Conservation (phyloP, 768 basidiomycete species). For the Lentinula guzmanii region DNA sequence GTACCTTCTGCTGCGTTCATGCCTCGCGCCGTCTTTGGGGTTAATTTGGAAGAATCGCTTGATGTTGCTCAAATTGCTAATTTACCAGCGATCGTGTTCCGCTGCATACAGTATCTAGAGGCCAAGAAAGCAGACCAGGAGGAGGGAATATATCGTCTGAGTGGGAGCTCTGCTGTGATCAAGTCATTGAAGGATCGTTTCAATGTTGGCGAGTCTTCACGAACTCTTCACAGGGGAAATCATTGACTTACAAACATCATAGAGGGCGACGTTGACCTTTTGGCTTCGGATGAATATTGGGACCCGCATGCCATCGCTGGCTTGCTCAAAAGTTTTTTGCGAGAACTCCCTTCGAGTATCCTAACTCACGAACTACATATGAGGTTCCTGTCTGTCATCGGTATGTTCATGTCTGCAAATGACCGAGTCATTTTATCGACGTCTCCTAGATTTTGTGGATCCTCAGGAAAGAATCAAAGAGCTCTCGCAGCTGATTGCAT, state of each 20-base stretch:
- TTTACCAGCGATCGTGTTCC: slow-evolving; percentile 91
- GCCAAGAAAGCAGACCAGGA: slow-evolving; percentile 92
- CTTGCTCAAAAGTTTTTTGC: slow-evolving; percentile 86
- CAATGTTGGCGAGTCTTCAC: slow-evolving; percentile 62
- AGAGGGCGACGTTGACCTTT: slow-evolving; percentile 96
- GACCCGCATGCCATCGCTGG: slow-evolving; percentile 98
- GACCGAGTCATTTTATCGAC: slow-evolving; percentile 3
- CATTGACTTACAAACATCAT: slow-evolving; percentile 8
- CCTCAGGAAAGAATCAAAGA: slow-evolving; percentile 84
- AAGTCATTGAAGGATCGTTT: slow-evolving; percentile 91
- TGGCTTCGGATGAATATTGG: slow-evolving; percentile 88
- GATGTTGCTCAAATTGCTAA: slow-evolving; percentile 86
- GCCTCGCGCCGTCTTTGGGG: slow-evolving; percentile 82
- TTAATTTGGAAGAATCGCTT: slow-evolving; percentile 81
- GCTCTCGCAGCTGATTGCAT: slow-evolving; percentile 78
- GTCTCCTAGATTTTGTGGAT: slow-evolving; percentile 73
- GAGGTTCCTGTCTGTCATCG: slow-evolving; percentile 87
- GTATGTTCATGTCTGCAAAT: slow-evolving; percentile 41
- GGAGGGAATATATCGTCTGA: slow-evolving; percentile 95
- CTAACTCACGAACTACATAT: slow-evolving; percentile 89
- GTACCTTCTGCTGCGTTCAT: slow-evolving; percentile 27
- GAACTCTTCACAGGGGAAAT: slow-evolving; percentile 3
- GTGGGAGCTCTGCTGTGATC: slow-evolving; percentile 92
- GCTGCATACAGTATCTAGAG: slow-evolving; percentile 93
- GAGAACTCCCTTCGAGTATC: slow-evolving; percentile 90